Conservation (phyloP, 371 early-diverging fungal genomes). For the Saksenaea vasiformis region DNA sequence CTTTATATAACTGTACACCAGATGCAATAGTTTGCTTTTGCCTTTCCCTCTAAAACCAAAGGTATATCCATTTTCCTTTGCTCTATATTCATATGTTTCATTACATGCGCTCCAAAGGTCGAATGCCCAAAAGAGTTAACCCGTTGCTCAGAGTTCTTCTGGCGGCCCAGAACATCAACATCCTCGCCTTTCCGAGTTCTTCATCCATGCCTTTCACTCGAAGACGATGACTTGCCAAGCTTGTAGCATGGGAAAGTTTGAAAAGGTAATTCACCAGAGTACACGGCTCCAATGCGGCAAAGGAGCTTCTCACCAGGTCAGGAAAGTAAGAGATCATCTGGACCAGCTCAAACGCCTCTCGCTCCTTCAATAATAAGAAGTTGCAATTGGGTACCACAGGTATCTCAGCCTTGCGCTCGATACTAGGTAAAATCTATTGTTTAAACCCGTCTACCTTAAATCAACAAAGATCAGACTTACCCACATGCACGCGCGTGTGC, state of each 20-base stretch:
- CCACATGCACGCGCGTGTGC: slow-evolving; percentile 90
- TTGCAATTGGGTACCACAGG: slow-evolving; percentile 19
- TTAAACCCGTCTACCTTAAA: neutral
- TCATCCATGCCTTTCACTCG: slow-evolving; percentile 70
- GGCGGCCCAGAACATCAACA: slow-evolving; percentile 77
- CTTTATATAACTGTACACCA: no score
- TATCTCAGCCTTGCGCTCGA: slow-evolving; percentile 38
- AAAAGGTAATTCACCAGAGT: slow-evolving; percentile 87
- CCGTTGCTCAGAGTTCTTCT: slow-evolving; percentile 81
- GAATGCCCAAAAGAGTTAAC: slow-evolving; percentile 73
- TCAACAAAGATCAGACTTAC: slow-evolving; percentile 22
- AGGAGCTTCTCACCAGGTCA: slow-evolving; percentile 63
- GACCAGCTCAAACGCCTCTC: slow-evolving; percentile 70
- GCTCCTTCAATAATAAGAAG: slow-evolving; percentile 64
- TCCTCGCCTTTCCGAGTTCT: slow-evolving; percentile 76
- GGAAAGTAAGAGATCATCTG: slow-evolving; percentile 86
- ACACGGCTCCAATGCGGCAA: slow-evolving; percentile 81
- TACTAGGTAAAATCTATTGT: slow-evolving; percentile 24
- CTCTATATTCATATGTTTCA: neutral
- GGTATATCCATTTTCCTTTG: neutral
- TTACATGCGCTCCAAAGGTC: slow-evolving; percentile 87
- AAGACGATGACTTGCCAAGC: slow-evolving; percentile 70
- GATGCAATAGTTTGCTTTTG: neutral
- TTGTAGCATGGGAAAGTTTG: slow-evolving; percentile 77
- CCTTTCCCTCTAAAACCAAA: neutral